phyloP scores from a whole-genome alignment of 345 rosid genomes.

The Hevea brasiliensis region DNA sequence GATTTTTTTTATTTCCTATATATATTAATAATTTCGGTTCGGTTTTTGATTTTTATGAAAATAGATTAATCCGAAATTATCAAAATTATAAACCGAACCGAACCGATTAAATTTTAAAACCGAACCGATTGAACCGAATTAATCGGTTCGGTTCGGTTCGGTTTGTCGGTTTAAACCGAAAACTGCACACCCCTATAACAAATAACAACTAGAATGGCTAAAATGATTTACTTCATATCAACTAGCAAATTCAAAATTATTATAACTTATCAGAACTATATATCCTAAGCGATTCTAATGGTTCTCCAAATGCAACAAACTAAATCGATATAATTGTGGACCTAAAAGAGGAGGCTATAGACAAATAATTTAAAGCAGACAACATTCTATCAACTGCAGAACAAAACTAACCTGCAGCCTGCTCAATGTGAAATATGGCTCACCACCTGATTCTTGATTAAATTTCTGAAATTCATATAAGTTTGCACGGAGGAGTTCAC shows the following conservation, averaged over 20 bases:
- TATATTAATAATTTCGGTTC: no score
- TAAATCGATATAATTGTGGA: not conserved
- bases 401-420: constrained; percentile 73
- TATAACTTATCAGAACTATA: not conserved
- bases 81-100: no score
- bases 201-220: no score
- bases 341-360: not conserved
- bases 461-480: constrained; percentile 90
- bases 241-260: not conserved
- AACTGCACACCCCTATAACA: no score
- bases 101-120: no score
- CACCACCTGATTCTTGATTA: constrained; percentile 79
- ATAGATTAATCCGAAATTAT: no score
- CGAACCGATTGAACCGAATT: no score
- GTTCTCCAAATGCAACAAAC: not conserved
- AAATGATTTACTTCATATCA: not conserved
- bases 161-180: no score
- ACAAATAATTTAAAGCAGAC: not conserved
- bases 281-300: not conserved
- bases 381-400: not conserved
- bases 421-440: constrained; percentile 62
- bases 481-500: constrained; percentile 87
- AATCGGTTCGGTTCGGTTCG: no score
- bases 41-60: no score
- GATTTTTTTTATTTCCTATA: no score